A percentile compares a stretch with the other conserved stretches of the same genome.
Conservation (phyloP, 1,284 basidiomycete genomes). For the Ustilago trichophora region DNA sequence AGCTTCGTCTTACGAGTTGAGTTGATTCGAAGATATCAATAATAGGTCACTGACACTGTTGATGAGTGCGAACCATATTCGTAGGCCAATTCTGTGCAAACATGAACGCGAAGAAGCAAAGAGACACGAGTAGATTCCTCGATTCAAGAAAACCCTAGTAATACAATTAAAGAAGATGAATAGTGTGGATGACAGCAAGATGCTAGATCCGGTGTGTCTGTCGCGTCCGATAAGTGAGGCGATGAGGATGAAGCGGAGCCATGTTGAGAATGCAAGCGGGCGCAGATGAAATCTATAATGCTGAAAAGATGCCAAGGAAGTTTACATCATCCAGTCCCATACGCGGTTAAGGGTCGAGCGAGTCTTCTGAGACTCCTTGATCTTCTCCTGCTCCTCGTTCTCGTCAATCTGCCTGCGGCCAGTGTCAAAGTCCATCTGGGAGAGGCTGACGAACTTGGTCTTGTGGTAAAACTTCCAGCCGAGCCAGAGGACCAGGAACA, state of each 20-base stretch:
- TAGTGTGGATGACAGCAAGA: not conserved
- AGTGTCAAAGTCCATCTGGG: conserved; percentile 71
- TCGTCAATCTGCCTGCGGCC: conserved; percentile 66
- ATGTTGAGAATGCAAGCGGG: too few species aligned
- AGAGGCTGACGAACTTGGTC: conserved; percentile 63
- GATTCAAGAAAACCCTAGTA: conserved; percentile 11
- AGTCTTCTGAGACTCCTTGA: conserved; percentile 22
- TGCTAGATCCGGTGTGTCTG: too few species aligned
- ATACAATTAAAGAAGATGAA: conserved; percentile 28
- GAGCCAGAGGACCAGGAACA: conserved; percentile 81
- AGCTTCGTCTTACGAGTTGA: too few species aligned
- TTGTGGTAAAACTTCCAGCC: conserved; percentile 72
- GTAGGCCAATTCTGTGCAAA: too few species aligned
- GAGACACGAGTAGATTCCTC: not conserved
- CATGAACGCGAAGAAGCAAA: too few species aligned
- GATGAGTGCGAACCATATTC: too few species aligned
- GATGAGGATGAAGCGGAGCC: too few species aligned
- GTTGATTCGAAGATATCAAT: too few species aligned
- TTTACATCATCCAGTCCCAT: conserved; percentile 45
- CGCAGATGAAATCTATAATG: too few species aligned
- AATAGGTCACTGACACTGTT: too few species aligned
- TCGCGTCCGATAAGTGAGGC: too few species aligned
- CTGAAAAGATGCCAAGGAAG: not conserved
- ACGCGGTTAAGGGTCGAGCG: conserved; percentile 17
- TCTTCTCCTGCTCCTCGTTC: conserved; percentile 28